Evolutionary conservation across 2,329 filamentous ascomycete genomes (phyloP), one percentile per base, ranked within the genome.

Genomic region (Colletotrichum godetiae): DNA sequence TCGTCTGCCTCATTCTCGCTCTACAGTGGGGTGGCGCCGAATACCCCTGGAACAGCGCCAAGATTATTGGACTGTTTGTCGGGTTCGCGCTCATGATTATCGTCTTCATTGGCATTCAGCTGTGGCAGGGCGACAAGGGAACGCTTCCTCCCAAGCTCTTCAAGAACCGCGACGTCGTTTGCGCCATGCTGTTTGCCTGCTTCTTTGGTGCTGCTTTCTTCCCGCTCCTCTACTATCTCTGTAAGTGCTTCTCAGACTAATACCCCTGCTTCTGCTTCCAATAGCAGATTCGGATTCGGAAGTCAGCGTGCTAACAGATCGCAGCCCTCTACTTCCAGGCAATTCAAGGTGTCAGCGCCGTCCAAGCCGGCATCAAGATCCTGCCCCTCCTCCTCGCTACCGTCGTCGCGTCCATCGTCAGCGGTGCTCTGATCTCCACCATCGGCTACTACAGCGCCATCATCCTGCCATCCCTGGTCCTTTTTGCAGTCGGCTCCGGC

Each of bases 1-100:
- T 90, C 58, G 78, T 90, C 73, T 87, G 85, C 75, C 81, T 90
- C 13, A 80, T 91, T 10, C 82, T 91, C 4, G 89, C 88, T 8
- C 81, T 91, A 49, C 86, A 91, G 76, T 91, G 87, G 86, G 89
- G 88, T 15, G 89, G 89, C 10, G 81, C 85, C 52, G 78, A 85
- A 29, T 86, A 88, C 67, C 63, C 88, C 4, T 91, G 89, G 89
- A 82, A 78, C 69, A 84, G 82, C 79, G 79, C 84, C 13, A 82
- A 80, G 29, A 82, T 90, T 62, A 86, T 90, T 49, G 88, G 86
- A 1, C 80, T 90, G 24, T 86, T 91, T 67, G 82, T 86, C 10
- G 86, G 87, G 4, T 85, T 84, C n/a, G 87, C 78, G 1, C 78
- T 83, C 24, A 84, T 90, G 78, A 79, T 83, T 19, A 68, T 78